Evolutionary conservation across 1,284 basidiomycete species (phyloP), one percentile per base, ranked within the genome.

Genomic region (Leccinum subatratum): DNA sequence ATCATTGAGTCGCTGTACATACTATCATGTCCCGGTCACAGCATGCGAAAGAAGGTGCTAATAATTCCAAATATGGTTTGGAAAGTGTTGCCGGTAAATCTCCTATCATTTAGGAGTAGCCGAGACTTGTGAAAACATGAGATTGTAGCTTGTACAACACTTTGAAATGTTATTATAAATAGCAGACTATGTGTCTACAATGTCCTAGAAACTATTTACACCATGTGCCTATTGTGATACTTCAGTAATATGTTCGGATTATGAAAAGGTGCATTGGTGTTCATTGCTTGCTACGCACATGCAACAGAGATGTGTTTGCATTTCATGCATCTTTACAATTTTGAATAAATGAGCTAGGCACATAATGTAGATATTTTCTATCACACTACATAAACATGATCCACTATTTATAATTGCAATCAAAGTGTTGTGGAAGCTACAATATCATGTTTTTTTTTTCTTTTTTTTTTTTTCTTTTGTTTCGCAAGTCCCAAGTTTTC

Each of bases 61-160:
- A n/a, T n/a, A n/a, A n/a, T 30, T 58, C 56, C 56, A 58, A 58
- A 58, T 58, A 58, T 12, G 18, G 25, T 58, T 58, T 58, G 56
- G 56, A 32, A 58, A 58, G 56, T 42, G 39, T n/a, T 9, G 6
- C 28, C 3, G 3, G 56, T 58, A 58, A 58, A 58, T 58, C 56
- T 58, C 56, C 5, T 32, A 58, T 58, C 7, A 58, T 30, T 58
- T 58, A 58, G 1, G 39, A 42, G 39, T 42, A 42, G 39, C 39
- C 39, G 25, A 58, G 56, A 30, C 18, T 42, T 56, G 25, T 25
- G 25, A 58, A 58, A 58, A 60, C 58, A 60, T 60, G 32, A 34
- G 58, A 60, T 34, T 22, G 20, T 37, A 60, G 30, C 58, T 60
- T 12, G 12, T 37, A 60, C 32, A 60, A 34, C 58, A 4, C 58